A percentile compares a stretch with the other conserved stretches of the same genome.
Evolutionary conservation across 768 basidiomycete species (phyloP).

Genomic region (Lactifluus volemus): DNA sequence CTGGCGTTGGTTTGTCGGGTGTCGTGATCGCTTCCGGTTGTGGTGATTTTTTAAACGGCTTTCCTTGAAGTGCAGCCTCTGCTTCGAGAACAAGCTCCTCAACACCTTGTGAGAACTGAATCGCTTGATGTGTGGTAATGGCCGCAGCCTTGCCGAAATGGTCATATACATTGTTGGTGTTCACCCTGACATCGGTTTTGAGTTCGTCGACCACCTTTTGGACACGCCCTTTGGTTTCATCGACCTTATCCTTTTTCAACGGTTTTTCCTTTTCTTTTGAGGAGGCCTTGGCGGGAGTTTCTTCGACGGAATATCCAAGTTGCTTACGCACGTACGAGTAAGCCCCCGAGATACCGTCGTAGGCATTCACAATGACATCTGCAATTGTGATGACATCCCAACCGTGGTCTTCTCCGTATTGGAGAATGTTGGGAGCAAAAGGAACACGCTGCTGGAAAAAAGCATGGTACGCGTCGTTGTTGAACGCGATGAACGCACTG

Average conservation of each 20-base stretch:
- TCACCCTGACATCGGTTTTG: constrained; percentile 42
- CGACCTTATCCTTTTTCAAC: constrained; percentile 25
- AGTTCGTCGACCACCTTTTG: constrained; percentile 36
- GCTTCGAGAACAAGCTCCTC: constrained; percentile 61
- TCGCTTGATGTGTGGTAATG: constrained; percentile 37
- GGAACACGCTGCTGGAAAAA: constrained; percentile 80
- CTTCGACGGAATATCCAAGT: constrained; percentile 31
- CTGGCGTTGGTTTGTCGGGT: constrained; percentile 22
- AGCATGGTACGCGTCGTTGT: constrained; percentile 73
- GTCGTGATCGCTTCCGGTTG: constrained; percentile 23
- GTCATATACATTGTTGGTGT: constrained; percentile 26
- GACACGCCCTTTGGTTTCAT: constrained; percentile 38
- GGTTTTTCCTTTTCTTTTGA: constrained; percentile 3
- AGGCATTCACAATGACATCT: constrained; percentile 45
- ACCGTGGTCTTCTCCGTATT: constrained; percentile 68
- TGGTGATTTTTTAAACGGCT: constrained; percentile 27
- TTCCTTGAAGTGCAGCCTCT: constrained; percentile 56
- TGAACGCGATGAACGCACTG: constrained; percentile 71
- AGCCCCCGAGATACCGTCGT: constrained; percentile 39
- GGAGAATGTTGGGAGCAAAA: constrained; percentile 64
- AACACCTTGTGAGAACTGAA: constrained; percentile 53
- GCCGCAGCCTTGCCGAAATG: constrained; percentile 31
- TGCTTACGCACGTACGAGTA: constrained; percentile 46
- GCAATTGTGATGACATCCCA: constrained; percentile 71
- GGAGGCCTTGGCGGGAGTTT: neutral